Base-by-base conservation (phyloP, 2,329 filamentous ascomycete species). In the Claviceps fusiformis region DNA sequence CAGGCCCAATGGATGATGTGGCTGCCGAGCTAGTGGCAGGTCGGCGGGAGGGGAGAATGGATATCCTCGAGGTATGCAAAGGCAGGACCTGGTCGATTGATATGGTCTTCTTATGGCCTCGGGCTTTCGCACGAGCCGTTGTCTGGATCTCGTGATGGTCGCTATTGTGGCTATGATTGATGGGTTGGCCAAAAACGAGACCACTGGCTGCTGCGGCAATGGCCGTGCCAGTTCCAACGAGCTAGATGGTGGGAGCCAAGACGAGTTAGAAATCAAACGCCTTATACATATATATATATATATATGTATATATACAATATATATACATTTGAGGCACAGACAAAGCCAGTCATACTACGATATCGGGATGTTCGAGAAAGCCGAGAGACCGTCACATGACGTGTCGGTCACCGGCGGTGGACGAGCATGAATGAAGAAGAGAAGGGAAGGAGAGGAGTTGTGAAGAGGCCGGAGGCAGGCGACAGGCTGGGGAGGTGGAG, bases 181-280 rank as follows among this genome's bases (percentile, higher is more conserved):
- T 64, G 48, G 75, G 70, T 66, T 82, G 77, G 61, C 77, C 79
- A 67, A 83, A 81, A 60, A 78, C 77, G 59, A 83, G 70, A 62
- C 80, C 79, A 62, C 73, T 75, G 67, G 78, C 74, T 62, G 79
- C 79, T 64, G 79, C 78, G 69, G 79, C 80, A 66, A 81, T 76
- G 60, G 78, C 79, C 69, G 79, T 79, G 67, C 80, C 78, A 62
- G 79, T 77, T 68, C 79, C 80, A 69, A 82, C 76, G 63, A 83
- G 78, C 80, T 83, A 63, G 58, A 57, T 57, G 58, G 58, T 54
- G 52, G 57, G 57, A 58, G 59, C 9, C 55, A 64, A 60, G 56
- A 50, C 57, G 51, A 54, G 58, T 60, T 59, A 58, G 58, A 61
- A 58, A 50, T 19, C 19, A 19, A 19, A 19, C 19, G 19, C 19